Percentiles rank a stretch among this genome's conserved stretches.
These are phyloP conservation scores for Citrus sp. DNA, from an alignment of 345 rosid species.

Conservation along the genomic window DNA sequence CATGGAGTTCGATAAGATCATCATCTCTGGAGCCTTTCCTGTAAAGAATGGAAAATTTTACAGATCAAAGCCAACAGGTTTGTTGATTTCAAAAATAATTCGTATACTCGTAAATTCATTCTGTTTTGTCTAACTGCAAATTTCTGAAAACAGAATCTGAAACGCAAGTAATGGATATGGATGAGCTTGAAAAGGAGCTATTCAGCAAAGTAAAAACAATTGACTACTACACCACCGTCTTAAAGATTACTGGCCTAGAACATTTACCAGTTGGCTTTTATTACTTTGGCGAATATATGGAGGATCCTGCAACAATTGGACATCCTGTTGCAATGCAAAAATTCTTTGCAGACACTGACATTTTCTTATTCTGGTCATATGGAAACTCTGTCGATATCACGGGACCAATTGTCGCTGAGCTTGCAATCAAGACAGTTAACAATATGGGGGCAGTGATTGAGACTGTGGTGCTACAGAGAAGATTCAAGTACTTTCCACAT, in stretches of 20 bases:
- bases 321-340: slow-evolving; percentile 71
- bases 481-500: slow-evolving; percentile 68
- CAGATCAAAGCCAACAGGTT: slow-evolving; percentile 45
- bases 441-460: slow-evolving; percentile 51
- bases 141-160: slow-evolving; percentile 39
- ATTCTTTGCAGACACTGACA: slow-evolving; percentile 54
- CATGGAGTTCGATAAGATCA: slow-evolving; percentile 54
- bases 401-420: slow-evolving; percentile 40
- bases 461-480: slow-evolving; percentile 45
- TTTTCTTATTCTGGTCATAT: slow-evolving; percentile 71
- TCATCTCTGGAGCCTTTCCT: slow-evolving; percentile 57
- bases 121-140: not conserved
- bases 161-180: slow-evolving; percentile 40
- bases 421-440: slow-evolving; percentile 34
- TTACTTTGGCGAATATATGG: slow-evolving; percentile 63
- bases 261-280: slow-evolving; percentile 58
- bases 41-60: slow-evolving; percentile 45
- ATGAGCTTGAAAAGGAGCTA: slow-evolving; percentile 48
- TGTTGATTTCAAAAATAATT: not conserved
- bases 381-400: slow-evolving; percentile 43
- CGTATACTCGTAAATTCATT: not conserved
- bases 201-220: slow-evolving; percentile 58
- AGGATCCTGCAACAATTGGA: slow-evolving; percentile 61
- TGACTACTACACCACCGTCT: slow-evolving; percentile 62
- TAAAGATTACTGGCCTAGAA: slow-evolving; percentile 57